phyloP scores from a whole-genome alignment of 176 grass and related monocot species.

The Canna indica region DNA sequence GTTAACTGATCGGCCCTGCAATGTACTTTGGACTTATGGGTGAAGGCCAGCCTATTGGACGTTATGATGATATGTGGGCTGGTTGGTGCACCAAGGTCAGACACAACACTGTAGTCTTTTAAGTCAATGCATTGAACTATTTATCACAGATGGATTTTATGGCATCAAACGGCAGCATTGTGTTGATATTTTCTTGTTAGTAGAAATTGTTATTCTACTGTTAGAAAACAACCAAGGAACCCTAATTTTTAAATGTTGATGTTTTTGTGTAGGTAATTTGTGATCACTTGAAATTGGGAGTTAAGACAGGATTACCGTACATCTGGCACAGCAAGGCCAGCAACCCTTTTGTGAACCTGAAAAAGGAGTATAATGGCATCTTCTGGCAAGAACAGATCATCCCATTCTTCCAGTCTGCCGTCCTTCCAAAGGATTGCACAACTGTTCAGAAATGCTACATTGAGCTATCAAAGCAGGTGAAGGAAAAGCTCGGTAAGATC shows the following conservation, averaged over 20 bases:
- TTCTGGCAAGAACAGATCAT: slow-evolving; percentile 99
- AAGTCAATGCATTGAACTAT: too few relatives aligned
- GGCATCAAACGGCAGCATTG: too few relatives aligned
- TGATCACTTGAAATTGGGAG: slow-evolving; percentile 77
- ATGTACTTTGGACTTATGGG: too few relatives aligned
- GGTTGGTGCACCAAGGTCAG: too few relatives aligned
- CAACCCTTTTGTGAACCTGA: slow-evolving; percentile 97
- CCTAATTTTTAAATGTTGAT: too few relatives aligned
- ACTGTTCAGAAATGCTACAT: slow-evolving; percentile 91
- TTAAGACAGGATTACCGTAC: slow-evolving; percentile 93
- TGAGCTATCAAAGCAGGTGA: slow-evolving; percentile 59
- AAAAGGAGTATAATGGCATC: slow-evolving; percentile 96
- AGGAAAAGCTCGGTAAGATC: slow-evolving; percentile 39
- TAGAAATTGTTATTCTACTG: too few relatives aligned
- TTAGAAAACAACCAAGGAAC: too few relatives aligned
- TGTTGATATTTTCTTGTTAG: too few relatives aligned
- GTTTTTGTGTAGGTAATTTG: slow-evolving; percentile 59
- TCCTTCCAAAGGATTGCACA: slow-evolving; percentile 60
- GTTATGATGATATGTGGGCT: too few relatives aligned
- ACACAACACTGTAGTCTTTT: not conserved
- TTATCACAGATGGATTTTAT: too few relatives aligned
- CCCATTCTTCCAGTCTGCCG: slow-evolving; percentile 78
- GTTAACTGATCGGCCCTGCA: too few relatives aligned
- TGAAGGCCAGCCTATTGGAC: too few relatives aligned
- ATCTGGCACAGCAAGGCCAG: slow-evolving; percentile 99